Base-by-base conservation (phyloP, 805 yeast species). In the Jamesozyma jinghongensis region DNA sequence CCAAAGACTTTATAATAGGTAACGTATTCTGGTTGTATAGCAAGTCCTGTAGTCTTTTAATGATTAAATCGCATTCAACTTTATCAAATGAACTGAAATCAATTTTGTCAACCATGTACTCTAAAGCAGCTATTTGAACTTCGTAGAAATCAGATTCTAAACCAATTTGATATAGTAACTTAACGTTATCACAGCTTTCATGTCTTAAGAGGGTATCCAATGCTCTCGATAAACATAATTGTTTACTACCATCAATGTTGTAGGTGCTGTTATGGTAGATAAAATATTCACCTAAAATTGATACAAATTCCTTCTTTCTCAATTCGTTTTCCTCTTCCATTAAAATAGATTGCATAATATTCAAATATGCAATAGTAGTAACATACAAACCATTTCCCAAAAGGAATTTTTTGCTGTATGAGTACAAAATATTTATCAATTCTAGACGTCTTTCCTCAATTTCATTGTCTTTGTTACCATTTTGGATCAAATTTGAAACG, bases 171-270 rank as follows among this genome's bases (percentile, higher is more conserved):
- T 67, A 37, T 1, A 73, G 26, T 5, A 56, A 59, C 5, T 36
- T 40, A 2, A 64, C 39, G 14, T 52, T 42, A 10, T 49, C 57
- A 14, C 38, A 17, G 11, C 52, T 38, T 19, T 48, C 47, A 19
- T 37, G 30, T 11, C 48, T 32, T 3, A 69, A 46, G 11, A 75
- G 47, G 3, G 71, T 37, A 2, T 42, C 36, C 7, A 57, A 47
- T 8, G 67, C 45, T 2, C 53, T 52, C 13, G 67, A 59, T 19
- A 74, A 38, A 14, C 74, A 66, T 16, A 77, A 52, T 44, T 75
- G 78, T 40, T 67, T 69, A 8, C 73, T 62, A 2, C 83, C 83
- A 53, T 74, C 68, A 14, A 70, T 49, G 18, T 53, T 49, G 5
- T 46, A 48, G 2, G 26, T 27, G 4, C 42, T 37, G 36, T 56